Percentiles rank a stretch among this genome's conserved stretches.
Conservation (phyloP, 345 rosid species). For the Fremontodendron californicum region DNA sequence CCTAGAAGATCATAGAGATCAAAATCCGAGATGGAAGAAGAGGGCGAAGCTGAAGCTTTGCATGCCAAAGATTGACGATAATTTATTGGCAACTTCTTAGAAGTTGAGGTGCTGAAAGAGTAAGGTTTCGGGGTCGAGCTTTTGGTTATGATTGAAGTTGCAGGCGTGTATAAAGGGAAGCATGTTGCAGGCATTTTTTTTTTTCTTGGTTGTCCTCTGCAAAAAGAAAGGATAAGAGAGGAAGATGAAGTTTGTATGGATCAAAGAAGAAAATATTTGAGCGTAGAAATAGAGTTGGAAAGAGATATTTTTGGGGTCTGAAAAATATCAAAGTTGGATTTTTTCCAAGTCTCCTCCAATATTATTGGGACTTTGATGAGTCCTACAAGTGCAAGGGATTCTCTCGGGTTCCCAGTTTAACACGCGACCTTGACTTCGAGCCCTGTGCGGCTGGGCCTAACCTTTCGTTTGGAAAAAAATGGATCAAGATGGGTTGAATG, state of each 20-base stretch:
- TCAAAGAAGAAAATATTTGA: neutral
- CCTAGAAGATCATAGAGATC: conserved; percentile 91
- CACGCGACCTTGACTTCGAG: neutral
- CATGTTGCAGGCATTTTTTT: conserved; percentile 2
- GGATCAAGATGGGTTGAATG: neutral
- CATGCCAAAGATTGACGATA: conserved; percentile 17
- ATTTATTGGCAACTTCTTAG: conserved; percentile 17
- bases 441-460: neutral
- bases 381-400: neutral
- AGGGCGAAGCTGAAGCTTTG: conserved; percentile 36
- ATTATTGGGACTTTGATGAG: neutral
- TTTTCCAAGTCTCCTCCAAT: neutral
- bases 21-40: conserved; percentile 46
- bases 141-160: neutral
- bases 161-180: conserved; percentile 1
- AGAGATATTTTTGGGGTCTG: neutral
- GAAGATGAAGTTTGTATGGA: neutral
- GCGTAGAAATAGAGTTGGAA: neutral
- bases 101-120: neutral
- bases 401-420: neutral
- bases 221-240: neutral
- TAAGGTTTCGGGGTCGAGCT: neutral
- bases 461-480: neutral
- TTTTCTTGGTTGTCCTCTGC: neutral
- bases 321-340: neutral